Percentiles rank a stretch among this genome's conserved stretches.
phyloP scores from a whole-genome alignment of 805 yeast species.

The Kuraishia ogatae region DNA sequence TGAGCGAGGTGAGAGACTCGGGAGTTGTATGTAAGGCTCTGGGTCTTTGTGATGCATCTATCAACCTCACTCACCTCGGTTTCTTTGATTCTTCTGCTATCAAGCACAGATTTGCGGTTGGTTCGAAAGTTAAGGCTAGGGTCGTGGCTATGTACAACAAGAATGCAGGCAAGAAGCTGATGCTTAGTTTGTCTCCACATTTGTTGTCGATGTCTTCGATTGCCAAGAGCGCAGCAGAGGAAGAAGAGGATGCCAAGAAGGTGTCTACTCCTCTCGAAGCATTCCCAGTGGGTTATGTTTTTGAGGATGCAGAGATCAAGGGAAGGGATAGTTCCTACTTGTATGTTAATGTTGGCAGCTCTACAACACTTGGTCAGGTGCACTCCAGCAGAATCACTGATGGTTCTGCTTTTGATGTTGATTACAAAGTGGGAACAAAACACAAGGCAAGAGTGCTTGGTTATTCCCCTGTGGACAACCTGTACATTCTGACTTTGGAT shows the following conservation, averaged over 20 bases:
- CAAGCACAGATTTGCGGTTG: constrained; percentile 58
- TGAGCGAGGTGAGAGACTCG: constrained; percentile 44
- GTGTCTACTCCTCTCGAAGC: constrained; percentile 45
- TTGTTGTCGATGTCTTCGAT: constrained; percentile 26
- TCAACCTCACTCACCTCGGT: constrained; percentile 59
- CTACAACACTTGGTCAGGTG: constrained; percentile 54
- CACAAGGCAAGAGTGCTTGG: constrained; percentile 77
- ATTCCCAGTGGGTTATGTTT: constrained; percentile 69
- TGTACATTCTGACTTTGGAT: constrained; percentile 61
- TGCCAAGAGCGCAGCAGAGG: constrained; percentile 4
- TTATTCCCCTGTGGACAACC: constrained; percentile 56
- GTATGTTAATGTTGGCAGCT: constrained; percentile 48
- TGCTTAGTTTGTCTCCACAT: constrained; percentile 57
- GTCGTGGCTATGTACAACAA: constrained; percentile 46
- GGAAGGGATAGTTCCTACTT: constrained; percentile 52
- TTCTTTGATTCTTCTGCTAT: constrained; percentile 33
- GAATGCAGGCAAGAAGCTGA: constrained; percentile 46
- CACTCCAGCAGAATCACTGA: constrained; percentile 66
- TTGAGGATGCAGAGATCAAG: constrained; percentile 49
- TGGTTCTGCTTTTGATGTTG: constrained; percentile 32
- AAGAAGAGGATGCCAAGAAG: constrained; percentile 13
- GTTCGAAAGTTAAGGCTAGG: constrained; percentile 62
- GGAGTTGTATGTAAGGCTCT: constrained; percentile 71
- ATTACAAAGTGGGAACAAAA: constrained; percentile 52
- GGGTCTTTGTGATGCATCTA: constrained; percentile 67